Conservation (phyloP, 169 alveolate species). For the Eimeria falciformis region DNA sequence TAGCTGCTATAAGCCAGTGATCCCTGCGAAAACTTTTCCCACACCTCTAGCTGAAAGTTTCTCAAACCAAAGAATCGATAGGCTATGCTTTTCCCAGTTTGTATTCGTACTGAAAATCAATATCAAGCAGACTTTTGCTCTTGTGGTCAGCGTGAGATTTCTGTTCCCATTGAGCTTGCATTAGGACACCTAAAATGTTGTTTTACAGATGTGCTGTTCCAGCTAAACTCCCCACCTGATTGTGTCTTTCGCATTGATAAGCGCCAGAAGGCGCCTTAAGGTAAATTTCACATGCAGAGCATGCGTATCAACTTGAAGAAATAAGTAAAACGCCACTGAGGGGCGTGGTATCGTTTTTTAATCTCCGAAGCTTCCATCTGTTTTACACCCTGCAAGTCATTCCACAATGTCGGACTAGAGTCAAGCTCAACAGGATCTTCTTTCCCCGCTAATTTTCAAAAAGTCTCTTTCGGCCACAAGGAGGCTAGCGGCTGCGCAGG, state of each 20-base stretch:
- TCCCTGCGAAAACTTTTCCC: background rate
- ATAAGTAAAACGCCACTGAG: conserved; percentile 89
- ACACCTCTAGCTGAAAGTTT: background rate
- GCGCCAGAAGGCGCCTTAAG: conserved; percentile 94
- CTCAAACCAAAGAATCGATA: conserved; percentile 62
- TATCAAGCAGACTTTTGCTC: conserved; percentile 94
- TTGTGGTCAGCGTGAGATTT: conserved; percentile 94
- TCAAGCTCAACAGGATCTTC: conserved; percentile 96
- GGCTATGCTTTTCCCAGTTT: conserved; percentile 95
- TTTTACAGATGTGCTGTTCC: conserved; percentile 95
- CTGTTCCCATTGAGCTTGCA: conserved; percentile 95
- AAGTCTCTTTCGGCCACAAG: too few relatives aligned
- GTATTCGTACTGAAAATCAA: conserved; percentile 92
- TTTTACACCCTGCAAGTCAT: too few relatives aligned
- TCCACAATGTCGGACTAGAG: conserved; percentile 95
- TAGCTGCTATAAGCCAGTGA: conserved; percentile 6
- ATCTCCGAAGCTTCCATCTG: too few relatives aligned
- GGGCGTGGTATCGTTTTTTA: too few relatives aligned
- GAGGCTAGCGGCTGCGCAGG: too few relatives aligned
- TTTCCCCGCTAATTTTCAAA: conserved; percentile 95
- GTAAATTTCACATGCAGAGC: conserved; percentile 96
- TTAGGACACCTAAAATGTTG: conserved; percentile 70
- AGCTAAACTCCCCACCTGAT: conserved; percentile 96
- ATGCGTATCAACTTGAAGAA: conserved; percentile 88
- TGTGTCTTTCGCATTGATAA: conserved; percentile 89